Evolutionary conservation across 352 stramenopile genomes (phyloP).

Genomic region (Globisporangium iwayamae): DNA sequence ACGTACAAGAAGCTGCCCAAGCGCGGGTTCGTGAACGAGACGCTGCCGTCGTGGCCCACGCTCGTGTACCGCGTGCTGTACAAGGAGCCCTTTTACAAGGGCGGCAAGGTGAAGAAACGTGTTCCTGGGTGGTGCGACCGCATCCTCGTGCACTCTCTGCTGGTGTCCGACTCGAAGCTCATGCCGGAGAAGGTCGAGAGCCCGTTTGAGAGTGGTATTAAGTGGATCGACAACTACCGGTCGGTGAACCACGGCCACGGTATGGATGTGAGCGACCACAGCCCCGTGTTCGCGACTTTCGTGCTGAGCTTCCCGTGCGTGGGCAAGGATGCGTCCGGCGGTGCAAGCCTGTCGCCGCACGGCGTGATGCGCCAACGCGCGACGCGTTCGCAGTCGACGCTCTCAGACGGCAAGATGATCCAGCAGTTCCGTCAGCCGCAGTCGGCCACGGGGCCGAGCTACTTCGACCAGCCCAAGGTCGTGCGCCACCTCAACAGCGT

Average conservation of each 20-base stretch:
- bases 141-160: slow-evolving; percentile 80
- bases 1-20: slow-evolving; percentile 89
- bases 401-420: slow-evolving; percentile 20
- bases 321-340: slow-evolving; percentile 19
- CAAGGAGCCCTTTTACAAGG: slow-evolving; percentile 90
- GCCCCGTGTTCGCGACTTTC: slow-evolving; percentile 73
- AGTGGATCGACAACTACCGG: slow-evolving; percentile 75
- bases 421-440: slow-evolving; percentile 24
- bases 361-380: slow-evolving; percentile 23
- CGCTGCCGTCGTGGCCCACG: slow-evolving; percentile 58
- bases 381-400: slow-evolving; percentile 47
- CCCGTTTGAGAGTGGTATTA: slow-evolving; percentile 31
- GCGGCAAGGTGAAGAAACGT: slow-evolving; percentile 87
- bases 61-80: slow-evolving; percentile 79
- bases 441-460: slow-evolving; percentile 42
- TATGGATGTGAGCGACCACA: slow-evolving; percentile 85
- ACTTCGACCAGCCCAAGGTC: slow-evolving; percentile 76
- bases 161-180: slow-evolving; percentile 76
- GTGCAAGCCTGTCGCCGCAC: neutral
- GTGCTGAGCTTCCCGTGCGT: slow-evolving; percentile 65
- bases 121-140: slow-evolving; percentile 86
- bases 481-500: slow-evolving; percentile 58
- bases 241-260: slow-evolving; percentile 77
- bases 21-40: slow-evolving; percentile 61
- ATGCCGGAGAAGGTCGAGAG: slow-evolving; percentile 73